Evolutionary conservation across 148 eudicot species (phyloP), one percentile per base, ranked within the genome.

Genomic region (Silene uniflora): DNA sequence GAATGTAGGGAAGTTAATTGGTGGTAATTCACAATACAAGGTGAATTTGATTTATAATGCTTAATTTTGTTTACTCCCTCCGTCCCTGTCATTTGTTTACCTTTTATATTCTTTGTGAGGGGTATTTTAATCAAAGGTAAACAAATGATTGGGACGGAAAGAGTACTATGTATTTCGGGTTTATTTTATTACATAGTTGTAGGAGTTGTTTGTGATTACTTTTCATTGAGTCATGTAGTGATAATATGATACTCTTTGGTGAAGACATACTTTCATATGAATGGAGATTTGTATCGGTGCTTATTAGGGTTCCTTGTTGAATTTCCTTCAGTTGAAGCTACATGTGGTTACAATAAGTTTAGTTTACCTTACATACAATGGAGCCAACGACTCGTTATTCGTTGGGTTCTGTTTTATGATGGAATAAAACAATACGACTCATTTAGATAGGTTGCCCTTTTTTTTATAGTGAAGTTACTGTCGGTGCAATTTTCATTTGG

Each of bases 11-110:
- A 79, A 61, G 32, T 47, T 23, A 11, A 79, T 69, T 70, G 58
- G 70, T 16, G 55, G 70, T 16, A 61, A 74, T 61, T 74, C 78
- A 11, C 74, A 79, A 29, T 68, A 74, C 56, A 79, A 32, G 70
- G 82, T 79, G 65, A 44, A 25, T 67, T 46, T 79, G 25, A 19
- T 66, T 56, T 49, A 12, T 29, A 1, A 29, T 17, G n/a, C 6
- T 52, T 52, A 69, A 44, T 61, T 46, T n/a, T 22, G 70, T n/a
- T 61, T 63, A 55, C 44, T 39, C 10, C 10, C 44, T 39, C 44
- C 44, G 44, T 39, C 0, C 44, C 44, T 6, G 7, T 39, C 44
- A 39, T 39, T 39, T 39, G 44, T 39, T 39, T 39, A 39, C 44
- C 44, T 39, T 39, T 7, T 39, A 39, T 6, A 6, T 39, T 39